Evolutionary conservation across 2,329 filamentous ascomycete species (phyloP).

Genomic region (Pseudogymnoascus sp.): DNA sequence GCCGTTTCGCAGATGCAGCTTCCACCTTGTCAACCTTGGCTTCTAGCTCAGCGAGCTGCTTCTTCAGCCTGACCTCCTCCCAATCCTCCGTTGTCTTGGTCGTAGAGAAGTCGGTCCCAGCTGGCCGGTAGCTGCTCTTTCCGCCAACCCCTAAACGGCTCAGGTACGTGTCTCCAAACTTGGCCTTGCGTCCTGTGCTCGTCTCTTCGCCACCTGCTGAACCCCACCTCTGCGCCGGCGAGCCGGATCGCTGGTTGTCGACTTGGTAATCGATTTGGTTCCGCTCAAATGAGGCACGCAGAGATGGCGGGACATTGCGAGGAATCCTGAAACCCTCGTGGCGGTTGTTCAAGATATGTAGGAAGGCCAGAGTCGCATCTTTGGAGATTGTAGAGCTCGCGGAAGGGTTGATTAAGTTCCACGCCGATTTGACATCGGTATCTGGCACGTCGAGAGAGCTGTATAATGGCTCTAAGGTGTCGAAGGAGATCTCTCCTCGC

Average conservation of each 20-base stretch:
- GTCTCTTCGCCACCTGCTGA: constrained; percentile 73
- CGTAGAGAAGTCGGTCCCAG: constrained; percentile 83
- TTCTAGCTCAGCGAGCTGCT: constrained; percentile 84
- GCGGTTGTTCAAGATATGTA: constrained; percentile 93
- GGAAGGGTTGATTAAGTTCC: constrained; percentile 95
- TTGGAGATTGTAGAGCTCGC: constrained; percentile 80
- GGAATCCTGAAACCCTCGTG: constrained; percentile 95
- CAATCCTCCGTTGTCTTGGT: constrained; percentile 86
- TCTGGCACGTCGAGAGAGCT: constrained; percentile 67
- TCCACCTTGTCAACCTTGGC: constrained; percentile 80
- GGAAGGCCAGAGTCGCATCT: constrained; percentile 86
- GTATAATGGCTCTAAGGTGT: constrained; percentile 75
- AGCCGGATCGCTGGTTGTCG: constrained; percentile 60
- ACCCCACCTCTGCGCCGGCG: constrained; percentile 69
- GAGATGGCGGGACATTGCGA: constrained; percentile 80
- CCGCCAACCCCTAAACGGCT: constrained; percentile 73
- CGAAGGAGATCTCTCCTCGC: constrained; percentile 76
- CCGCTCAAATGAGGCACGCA: constrained; percentile 85
- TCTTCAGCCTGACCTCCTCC: constrained; percentile 93
- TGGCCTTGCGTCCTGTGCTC: constrained; percentile 81
- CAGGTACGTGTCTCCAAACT: constrained; percentile 95
- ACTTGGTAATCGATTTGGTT: constrained; percentile 96
- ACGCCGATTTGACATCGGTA: constrained; percentile 80
- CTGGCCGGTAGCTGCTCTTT: constrained; percentile 69
- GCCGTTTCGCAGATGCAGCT: constrained; percentile 58